Evolutionary conservation across 805 yeast species (phyloP).

Genomic region (Wickerhamomyces alni): DNA sequence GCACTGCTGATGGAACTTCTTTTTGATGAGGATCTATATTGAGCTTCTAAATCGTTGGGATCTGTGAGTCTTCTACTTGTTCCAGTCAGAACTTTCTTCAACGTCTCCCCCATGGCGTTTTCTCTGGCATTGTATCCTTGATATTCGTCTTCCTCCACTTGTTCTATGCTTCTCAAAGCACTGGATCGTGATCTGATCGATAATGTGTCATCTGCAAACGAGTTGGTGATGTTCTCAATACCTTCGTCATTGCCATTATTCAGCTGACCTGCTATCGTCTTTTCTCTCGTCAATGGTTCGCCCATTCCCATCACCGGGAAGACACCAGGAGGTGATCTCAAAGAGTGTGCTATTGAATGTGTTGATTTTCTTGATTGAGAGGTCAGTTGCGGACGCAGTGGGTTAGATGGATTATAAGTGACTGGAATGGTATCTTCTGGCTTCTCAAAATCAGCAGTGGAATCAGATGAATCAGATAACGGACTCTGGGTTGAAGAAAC

Average conservation of each 20-base stretch:
- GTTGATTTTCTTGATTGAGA: slow-evolving; percentile 5
- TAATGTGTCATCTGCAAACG: slow-evolving; percentile 4
- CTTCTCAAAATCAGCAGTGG: slow-evolving; percentile 3
- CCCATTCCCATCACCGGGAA: slow-evolving; percentile 83
- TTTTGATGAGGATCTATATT: neutral
- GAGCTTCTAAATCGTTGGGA: neutral
- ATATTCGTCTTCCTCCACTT: slow-evolving; percentile 24
- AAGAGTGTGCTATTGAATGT: neutral
- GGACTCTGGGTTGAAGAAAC: slow-evolving; percentile 27
- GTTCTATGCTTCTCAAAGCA: slow-evolving; percentile 13
- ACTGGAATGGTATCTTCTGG: slow-evolving; percentile 11
- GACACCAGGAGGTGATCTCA: slow-evolving; percentile 66
- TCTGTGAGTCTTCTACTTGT: slow-evolving; percentile 3
- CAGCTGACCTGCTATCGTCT: slow-evolving; percentile 43
- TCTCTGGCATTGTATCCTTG: slow-evolving; percentile 28
- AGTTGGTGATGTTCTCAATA: neutral
- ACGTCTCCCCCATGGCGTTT: slow-evolving; percentile 27
- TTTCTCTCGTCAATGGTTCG: slow-evolving; percentile 49
- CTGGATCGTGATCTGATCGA: slow-evolving; percentile 10
- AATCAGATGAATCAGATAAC: slow-evolving; percentile 1
- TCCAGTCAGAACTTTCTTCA: slow-evolving; percentile 26
- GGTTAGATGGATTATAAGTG: slow-evolving; percentile 11
- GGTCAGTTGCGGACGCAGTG: slow-evolving; percentile 4
- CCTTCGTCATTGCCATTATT: neutral
- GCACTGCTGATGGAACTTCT: slow-evolving; percentile 1